Percentiles rank a stretch among this genome's conserved stretches.
Conservation (phyloP, 805 yeast genomes). For the Candida bentonensis region DNA sequence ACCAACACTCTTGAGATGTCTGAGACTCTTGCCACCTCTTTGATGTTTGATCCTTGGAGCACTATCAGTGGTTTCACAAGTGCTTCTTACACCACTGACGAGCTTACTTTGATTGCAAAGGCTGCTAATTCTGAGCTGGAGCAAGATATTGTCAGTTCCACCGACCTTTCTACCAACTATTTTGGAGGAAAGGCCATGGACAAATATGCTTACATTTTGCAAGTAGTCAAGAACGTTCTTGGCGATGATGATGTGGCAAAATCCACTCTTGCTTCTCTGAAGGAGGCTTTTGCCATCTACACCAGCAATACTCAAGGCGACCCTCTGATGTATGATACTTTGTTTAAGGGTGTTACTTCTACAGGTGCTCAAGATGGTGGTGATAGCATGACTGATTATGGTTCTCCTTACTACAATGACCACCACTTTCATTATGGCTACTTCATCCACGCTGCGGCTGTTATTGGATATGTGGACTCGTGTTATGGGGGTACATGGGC, state of each 20-base stretch:
- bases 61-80: slow-evolving; percentile 24
- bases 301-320: slow-evolving; percentile 50
- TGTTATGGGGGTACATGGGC: slow-evolving; percentile 36
- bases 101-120: slow-evolving; percentile 26
- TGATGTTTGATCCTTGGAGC: slow-evolving; percentile 54
- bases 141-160: slow-evolving; percentile 40
- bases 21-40: slow-evolving; percentile 27
- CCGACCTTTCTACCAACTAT: slow-evolving; percentile 77
- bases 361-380: slow-evolving; percentile 17
- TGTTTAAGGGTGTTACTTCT: slow-evolving; percentile 33
- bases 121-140: slow-evolving; percentile 41
- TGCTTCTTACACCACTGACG: slow-evolving; percentile 27
- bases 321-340: slow-evolving; percentile 67
- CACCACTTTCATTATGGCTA: slow-evolving; percentile 86
- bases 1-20: slow-evolving; percentile 20
- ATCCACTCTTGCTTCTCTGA: slow-evolving; percentile 40
- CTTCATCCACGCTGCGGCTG: slow-evolving; percentile 70
- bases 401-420: slow-evolving; percentile 67
- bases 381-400: slow-evolving; percentile 49
- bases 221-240: slow-evolving; percentile 54
- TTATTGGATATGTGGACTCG: slow-evolving; percentile 52
- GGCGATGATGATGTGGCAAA: slow-evolving; percentile 39
- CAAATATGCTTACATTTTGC: slow-evolving; percentile 78
- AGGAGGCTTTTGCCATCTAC: slow-evolving; percentile 56
- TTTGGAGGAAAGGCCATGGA: slow-evolving; percentile 79